Evolutionary conservation across 2,329 filamentous ascomycete genomes (phyloP).

Genomic region (Scytalidium lignicola): DNA sequence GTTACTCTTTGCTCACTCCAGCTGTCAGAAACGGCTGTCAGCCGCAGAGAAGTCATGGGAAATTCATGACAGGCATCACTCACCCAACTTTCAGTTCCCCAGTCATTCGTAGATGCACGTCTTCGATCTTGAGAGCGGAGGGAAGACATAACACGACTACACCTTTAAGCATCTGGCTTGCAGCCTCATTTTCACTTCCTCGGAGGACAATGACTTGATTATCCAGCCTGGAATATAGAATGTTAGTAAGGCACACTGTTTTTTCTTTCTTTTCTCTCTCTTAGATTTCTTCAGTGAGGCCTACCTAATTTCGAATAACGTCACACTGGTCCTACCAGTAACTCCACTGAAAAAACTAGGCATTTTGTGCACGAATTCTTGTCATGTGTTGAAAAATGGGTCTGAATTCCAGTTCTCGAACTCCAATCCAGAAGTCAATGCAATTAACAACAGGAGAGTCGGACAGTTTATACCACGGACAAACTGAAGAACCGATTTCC

Average conservation of each 20-base stretch:
- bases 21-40: constrained; percentile 25
- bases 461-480: too few relatives aligned
- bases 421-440: not conserved
- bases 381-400: not conserved
- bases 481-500: not conserved
- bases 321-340: constrained; percentile 26
- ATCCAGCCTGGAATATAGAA: constrained; percentile 52
- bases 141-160: constrained; percentile 69
- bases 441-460: too few relatives aligned
- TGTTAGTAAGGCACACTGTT: constrained; percentile 5
- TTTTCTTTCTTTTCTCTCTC: not conserved
- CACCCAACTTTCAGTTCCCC: constrained; percentile 67
- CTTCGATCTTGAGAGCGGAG: constrained; percentile 64
- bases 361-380: constrained; percentile 17
- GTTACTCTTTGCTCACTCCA: constrained; percentile 49
- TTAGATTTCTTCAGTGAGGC: constrained; percentile 1
- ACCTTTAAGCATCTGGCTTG: constrained; percentile 70
- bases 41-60: not conserved
- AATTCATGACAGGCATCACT: constrained; percentile 28
- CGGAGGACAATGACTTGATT: constrained; percentile 76
- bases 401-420: not conserved
- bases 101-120: constrained; percentile 65
- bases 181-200: constrained; percentile 68
- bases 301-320: constrained; percentile 33
- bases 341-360: constrained; percentile 28